Percentiles rank a stretch among this genome's conserved stretches.
These are phyloP conservation scores for Xanthoconium stramineum DNA, from an alignment of 768 basidiomycete genomes.

Conservation along the genomic window DNA sequence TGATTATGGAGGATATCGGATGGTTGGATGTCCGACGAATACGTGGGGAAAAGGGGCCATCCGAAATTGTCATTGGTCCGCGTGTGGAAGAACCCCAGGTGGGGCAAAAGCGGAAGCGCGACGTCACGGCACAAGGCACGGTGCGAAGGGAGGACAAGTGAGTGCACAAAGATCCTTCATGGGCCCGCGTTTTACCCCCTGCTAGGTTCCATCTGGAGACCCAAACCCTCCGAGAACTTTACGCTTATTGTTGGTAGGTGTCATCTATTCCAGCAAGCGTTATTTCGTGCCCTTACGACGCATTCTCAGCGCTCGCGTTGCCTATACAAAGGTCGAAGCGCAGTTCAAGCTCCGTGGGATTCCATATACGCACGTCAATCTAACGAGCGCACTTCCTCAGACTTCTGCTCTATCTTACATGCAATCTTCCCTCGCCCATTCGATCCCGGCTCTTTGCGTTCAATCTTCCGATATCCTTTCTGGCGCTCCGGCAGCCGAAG, in stretches of 20 bases:
- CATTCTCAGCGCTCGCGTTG: constrained; percentile 70
- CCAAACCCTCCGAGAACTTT: constrained; percentile 71
- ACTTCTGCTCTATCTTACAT: constrained; percentile 50
- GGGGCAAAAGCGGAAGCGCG: constrained; percentile 33
- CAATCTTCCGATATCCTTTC: constrained; percentile 77
- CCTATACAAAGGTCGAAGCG: constrained; percentile 84
- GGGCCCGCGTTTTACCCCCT: not conserved
- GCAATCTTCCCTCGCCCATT: constrained; percentile 71
- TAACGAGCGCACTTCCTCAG: constrained; percentile 40
- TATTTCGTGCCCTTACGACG: not conserved
- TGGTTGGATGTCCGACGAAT: constrained; percentile 76
- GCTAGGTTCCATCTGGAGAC: constrained; percentile 64
- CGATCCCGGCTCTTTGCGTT: constrained; percentile 82
- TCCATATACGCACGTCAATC: constrained; percentile 71
- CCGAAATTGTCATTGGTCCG: constrained; percentile 12
- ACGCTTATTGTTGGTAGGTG: constrained; percentile 81
- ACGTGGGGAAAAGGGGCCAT: constrained; percentile 40
- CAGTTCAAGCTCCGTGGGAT: constrained; percentile 84
- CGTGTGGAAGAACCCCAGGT: constrained; percentile 17
- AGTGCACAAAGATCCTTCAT: not conserved
- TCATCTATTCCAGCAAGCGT: not conserved
- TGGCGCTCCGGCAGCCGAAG: constrained; percentile 83
- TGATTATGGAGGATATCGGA: constrained; percentile 74
- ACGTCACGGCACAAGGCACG: constrained; percentile 2
- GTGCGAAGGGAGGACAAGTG: constrained; percentile 29